Evolutionary conservation across 805 yeast species (phyloP).

Genomic region (Hanseniaspora lachancei): DNA sequence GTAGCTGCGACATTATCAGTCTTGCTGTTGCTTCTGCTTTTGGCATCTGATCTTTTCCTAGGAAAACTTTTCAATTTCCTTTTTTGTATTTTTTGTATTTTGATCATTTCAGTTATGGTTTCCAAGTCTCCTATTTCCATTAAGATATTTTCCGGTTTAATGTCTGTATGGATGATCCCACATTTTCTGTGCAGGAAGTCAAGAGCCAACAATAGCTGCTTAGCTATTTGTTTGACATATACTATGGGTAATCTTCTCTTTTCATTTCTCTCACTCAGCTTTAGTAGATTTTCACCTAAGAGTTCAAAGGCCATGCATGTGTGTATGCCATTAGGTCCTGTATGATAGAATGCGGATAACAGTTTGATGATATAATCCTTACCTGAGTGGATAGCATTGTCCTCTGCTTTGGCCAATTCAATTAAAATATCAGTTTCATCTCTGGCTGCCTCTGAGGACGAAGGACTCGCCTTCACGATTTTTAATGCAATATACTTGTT

Average conservation of each 20-base stretch:
- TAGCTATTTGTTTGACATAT: constrained; percentile 69
- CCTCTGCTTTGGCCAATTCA: constrained; percentile 41
- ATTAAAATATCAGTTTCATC: constrained; percentile 80
- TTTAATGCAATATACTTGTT: constrained; percentile 82
- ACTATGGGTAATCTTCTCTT: constrained; percentile 68
- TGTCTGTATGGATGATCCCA: constrained; percentile 60
- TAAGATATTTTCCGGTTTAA: constrained; percentile 66
- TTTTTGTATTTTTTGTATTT: constrained; percentile 41
- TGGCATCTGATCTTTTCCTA: constrained; percentile 8
- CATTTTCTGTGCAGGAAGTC: constrained; percentile 47
- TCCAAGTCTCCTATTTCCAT: constrained; percentile 78
- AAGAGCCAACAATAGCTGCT: constrained; percentile 59
- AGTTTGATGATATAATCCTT: constrained; percentile 60
- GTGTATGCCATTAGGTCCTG: constrained; percentile 85
- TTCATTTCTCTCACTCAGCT: constrained; percentile 63
- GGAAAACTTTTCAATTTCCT: constrained; percentile 32
- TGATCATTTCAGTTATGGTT: constrained; percentile 55
- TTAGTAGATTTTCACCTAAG: constrained; percentile 81
- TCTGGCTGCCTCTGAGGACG: constrained; percentile 83
- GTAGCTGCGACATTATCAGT: not conserved
- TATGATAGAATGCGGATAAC: constrained; percentile 71
- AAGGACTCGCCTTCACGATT: constrained; percentile 79
- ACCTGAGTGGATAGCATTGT: constrained; percentile 8
- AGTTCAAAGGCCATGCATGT: constrained; percentile 97
- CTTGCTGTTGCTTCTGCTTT: not conserved